Evolutionary conservation across 1,284 basidiomycete species (phyloP), one percentile per base, ranked within the genome.

Genomic region (Tremellales sp.): DNA sequence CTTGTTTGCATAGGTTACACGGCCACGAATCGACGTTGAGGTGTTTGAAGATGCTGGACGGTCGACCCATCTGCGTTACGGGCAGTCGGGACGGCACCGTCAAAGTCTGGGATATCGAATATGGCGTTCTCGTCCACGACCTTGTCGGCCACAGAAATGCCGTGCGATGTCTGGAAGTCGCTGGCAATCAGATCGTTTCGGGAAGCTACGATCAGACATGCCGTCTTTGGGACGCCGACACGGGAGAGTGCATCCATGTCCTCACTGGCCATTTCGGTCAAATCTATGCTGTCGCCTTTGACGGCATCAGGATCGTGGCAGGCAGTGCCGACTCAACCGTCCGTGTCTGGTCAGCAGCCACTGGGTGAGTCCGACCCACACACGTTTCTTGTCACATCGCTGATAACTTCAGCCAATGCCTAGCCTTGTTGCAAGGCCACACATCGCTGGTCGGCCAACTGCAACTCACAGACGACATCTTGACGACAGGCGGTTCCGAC

Each of bases 391-490:
- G 19, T 22, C 15, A 42, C 23, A 26, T 25, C 27, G 17, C 45
- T 41, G 19, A 27, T n/a, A 35, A 48, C 3, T 27, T 3, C 58
- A 90, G 89, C 19, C 79, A 85, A 57, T 91, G 89, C 64, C 70
- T 88, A 5, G 90, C 91, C 3, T 79, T 94, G 10, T 80, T 97
- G 0, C 89, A 92, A 70, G 93, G 89, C 2, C 94, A 97, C 70
- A 93, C 91, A 0, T 87, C 89, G 2, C 84, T 97, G 45, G 91
- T 98, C 8, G 94, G 92, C 56, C 89, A 94, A 67, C 79, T 97
- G 22, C 92, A 96, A 69, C 80, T 98, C 43, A 83, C 82, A 2
- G 80, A 80, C 48, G 79, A 77, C 58, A 76, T 86, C 24, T 83
- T 97, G 48, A 85, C 86, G 39, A 96, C 92, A 0, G 93, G 91